A percentile compares a stretch with the other conserved stretches of the same genome.
Evolutionary conservation across 2,329 filamentous ascomycete genomes (phyloP).

Genomic region (Sarocladium kiliense): DNA sequence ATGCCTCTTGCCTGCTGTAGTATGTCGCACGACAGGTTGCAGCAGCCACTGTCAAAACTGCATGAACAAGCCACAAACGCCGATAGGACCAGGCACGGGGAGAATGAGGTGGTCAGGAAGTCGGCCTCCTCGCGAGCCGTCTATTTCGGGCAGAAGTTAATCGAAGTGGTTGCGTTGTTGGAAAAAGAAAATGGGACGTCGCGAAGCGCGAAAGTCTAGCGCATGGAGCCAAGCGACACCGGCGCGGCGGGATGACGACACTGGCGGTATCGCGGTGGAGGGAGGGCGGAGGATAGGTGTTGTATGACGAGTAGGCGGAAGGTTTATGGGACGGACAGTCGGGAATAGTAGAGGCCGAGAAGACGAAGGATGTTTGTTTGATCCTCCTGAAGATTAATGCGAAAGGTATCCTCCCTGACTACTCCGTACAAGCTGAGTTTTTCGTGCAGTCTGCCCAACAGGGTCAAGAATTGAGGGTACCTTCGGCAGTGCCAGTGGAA

Average conservation of each 20-base stretch:
- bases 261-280: background rate
- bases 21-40: background rate
- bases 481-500: background rate
- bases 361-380: no score
- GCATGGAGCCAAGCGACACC: background rate
- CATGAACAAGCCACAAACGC: background rate
- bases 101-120: conserved; percentile 6
- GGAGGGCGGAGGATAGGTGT: no score
- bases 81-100: background rate
- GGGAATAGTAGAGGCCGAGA: no score
- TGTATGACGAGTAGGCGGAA: no score
- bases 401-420: background rate
- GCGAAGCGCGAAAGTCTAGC: background rate
- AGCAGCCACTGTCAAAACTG: background rate
- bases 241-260: conserved; percentile 9
- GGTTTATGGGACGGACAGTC: no score
- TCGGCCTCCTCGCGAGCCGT: background rate
- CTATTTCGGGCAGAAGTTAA: no score
- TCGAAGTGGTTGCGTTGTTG: background rate
- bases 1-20: no score
- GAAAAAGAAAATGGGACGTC: background rate
- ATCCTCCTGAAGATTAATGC: background rate
- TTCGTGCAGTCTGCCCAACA: no score
- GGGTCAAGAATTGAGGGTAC: no score
- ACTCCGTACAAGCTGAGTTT: no score